phyloP scores from a whole-genome alignment of 2,329 filamentous ascomycete species.

The Knoxdaviesia proteae region DNA sequence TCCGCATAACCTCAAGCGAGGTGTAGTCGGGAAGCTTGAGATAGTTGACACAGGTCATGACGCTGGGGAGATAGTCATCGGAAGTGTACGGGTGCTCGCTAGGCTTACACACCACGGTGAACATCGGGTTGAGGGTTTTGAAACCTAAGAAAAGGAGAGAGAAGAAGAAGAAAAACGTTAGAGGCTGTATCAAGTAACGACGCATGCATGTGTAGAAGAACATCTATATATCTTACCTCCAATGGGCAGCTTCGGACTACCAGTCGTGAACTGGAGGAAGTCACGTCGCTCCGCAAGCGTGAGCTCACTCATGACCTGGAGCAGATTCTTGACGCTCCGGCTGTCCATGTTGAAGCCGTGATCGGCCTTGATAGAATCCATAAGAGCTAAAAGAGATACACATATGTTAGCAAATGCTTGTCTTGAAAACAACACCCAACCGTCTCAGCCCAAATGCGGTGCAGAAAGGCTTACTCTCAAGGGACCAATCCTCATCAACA shows the following conservation, averaged over 20 bases:
- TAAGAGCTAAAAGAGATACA: constrained; percentile 41
- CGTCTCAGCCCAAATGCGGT: not conserved
- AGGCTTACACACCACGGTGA: constrained; percentile 98
- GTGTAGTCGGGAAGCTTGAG: constrained; percentile 94
- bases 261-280: constrained; percentile 94
- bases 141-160: constrained; percentile 44
- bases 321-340: constrained; percentile 76
- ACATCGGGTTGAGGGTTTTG: constrained; percentile 92
- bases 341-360: constrained; percentile 98
- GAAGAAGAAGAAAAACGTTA: constrained; percentile 6
- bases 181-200: not conserved
- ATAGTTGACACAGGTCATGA: constrained; percentile 99
- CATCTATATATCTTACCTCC: constrained; percentile 45
- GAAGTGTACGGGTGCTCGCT: constrained; percentile 83
- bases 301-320: constrained; percentile 88
- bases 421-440: not conserved
- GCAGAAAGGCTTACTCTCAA: constrained; percentile 55
- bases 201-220: constrained; percentile 1
- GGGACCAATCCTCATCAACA: constrained; percentile 87
- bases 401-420: constrained; percentile 7
- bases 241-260: constrained; percentile 93
- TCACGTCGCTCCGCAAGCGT: constrained; percentile 56
- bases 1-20: constrained; percentile 51
- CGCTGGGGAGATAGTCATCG: constrained; percentile 95
- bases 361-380: constrained; percentile 96